Conservation (phyloP, 2,329 filamentous ascomycete species). For the Botryosphaeria dothidea region DNA sequence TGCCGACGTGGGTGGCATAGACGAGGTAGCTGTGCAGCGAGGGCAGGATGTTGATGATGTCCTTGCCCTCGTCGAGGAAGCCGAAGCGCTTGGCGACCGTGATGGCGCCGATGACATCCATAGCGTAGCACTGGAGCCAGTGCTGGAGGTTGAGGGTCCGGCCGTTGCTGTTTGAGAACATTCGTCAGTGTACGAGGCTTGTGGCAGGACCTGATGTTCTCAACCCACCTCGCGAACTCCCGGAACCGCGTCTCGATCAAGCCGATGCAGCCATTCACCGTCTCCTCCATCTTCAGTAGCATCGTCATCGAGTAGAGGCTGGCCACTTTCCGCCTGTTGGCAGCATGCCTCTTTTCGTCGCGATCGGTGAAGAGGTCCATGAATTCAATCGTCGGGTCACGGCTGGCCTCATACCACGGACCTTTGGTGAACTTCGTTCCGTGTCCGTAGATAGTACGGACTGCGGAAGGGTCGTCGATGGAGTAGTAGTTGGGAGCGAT, state of each 20-base stretch:
- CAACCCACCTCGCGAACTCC: background rate
- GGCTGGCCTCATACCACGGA: conserved; percentile 40
- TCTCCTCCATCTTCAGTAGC: background rate
- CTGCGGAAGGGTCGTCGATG: conserved; percentile 30
- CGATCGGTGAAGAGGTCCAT: background rate
- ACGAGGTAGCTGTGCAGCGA: conserved; percentile 37
- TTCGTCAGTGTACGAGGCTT: background rate
- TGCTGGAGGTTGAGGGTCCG: conserved; percentile 40
- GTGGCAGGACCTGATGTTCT: background rate
- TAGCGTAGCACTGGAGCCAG: conserved; percentile 52
- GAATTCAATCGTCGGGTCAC: conserved; percentile 29
- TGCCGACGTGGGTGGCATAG: conserved; percentile 44
- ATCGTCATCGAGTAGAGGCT: background rate
- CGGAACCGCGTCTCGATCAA: background rate
- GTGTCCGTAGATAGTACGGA: conserved; percentile 33
- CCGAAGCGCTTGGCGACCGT: conserved; percentile 42
- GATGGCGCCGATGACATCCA: conserved; percentile 56
- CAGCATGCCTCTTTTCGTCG: background rate
- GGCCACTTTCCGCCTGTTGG: background rate
- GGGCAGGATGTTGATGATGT: conserved; percentile 46
- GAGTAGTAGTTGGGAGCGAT: conserved; percentile 33
- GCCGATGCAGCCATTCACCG: background rate
- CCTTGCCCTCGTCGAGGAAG: conserved; percentile 49
- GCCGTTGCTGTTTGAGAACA: background rate
- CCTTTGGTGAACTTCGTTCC: conserved; percentile 56